Conservation (phyloP, 2,329 filamentous ascomycete genomes). For the Verticillium alfalfae region DNA sequence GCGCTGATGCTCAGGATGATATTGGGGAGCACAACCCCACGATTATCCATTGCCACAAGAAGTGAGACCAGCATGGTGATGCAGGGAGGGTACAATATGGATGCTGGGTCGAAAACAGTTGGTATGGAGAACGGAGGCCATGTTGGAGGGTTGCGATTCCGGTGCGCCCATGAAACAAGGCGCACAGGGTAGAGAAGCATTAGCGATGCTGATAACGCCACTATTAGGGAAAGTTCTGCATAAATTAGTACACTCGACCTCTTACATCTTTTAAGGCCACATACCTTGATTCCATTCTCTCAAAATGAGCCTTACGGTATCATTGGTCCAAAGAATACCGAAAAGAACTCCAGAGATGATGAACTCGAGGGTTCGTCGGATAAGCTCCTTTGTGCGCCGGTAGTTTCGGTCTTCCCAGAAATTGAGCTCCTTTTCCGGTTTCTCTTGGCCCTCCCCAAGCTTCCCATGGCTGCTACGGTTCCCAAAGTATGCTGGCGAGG, state of each 20-base stretch:
- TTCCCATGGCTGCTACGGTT: conserved; percentile 22
- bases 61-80: conserved; percentile 74
- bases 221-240: conserved; percentile 37
- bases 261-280: conserved; percentile 1
- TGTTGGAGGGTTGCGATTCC: conserved; percentile 28
- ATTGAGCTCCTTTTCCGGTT: neutral
- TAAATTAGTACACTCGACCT: conserved; percentile 11
- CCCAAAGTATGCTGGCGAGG: conserved; percentile 41
- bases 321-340: conserved; percentile 40
- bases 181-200: conserved; percentile 54
- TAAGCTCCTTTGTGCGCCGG: conserved; percentile 43
- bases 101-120: conserved; percentile 80
- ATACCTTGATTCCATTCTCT: conserved; percentile 44
- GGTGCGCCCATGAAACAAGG: conserved; percentile 43
- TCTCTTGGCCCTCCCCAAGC: conserved; percentile 13
- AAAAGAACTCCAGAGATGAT: conserved; percentile 44
- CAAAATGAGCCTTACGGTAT: conserved; percentile 38
- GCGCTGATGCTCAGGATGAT: conserved; percentile 76
- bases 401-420: conserved; percentile 17
- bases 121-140: conserved; percentile 52
- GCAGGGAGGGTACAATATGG: conserved; percentile 77
- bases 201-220: conserved; percentile 30
- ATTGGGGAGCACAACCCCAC: conserved; percentile 65
- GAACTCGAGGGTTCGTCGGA: conserved; percentile 48
- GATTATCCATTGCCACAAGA: conserved; percentile 60